A percentile compares a stretch with the other conserved stretches of the same genome.
These are phyloP conservation scores for Coemansia sp. DNA, from an alignment of 192 early-diverging fungal species.

Conservation along the genomic window DNA sequence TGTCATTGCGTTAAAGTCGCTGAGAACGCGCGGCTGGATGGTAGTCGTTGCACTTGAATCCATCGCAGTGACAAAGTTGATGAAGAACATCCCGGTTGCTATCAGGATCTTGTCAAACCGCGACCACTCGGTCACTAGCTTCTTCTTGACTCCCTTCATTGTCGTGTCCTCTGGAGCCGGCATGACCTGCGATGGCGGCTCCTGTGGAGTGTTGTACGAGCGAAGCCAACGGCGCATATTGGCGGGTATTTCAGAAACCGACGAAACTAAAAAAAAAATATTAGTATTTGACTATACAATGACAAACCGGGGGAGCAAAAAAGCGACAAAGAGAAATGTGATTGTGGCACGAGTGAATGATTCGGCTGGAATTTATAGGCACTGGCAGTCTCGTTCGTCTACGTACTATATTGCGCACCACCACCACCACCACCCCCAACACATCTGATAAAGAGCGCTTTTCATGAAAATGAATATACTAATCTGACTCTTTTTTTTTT, in stretches of 20 bases:
- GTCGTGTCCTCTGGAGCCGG: slow-evolving; percentile 16
- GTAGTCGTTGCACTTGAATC: slow-evolving; percentile 39
- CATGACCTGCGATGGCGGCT: not conserved
- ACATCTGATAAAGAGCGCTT: not conserved
- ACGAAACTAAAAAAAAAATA: too few relatives aligned
- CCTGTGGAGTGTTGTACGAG: slow-evolving; percentile 7
- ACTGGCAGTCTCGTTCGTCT: not conserved
- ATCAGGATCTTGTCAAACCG: slow-evolving; percentile 39
- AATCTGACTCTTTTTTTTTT: too few relatives aligned
- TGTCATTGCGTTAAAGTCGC: slow-evolving; percentile 44
- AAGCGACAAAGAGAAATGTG: too few relatives aligned
- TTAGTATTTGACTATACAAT: too few relatives aligned
- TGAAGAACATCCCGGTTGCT: slow-evolving; percentile 39
- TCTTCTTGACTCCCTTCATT: slow-evolving; percentile 48
- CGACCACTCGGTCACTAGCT: slow-evolving; percentile 42
- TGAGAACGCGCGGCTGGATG: slow-evolving; percentile 36
- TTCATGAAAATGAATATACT: not conserved
- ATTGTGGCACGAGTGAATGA: too few relatives aligned
- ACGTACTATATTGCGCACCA: not conserved
- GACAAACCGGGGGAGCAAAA: too few relatives aligned
- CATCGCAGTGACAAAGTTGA: slow-evolving; percentile 41
- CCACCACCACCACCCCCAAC: not conserved
- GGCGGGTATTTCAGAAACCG: too few relatives aligned
- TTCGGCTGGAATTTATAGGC: not conserved
- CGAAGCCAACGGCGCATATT: not conserved